Evolutionary conservation across 441 rosid species (phyloP).

Genomic region (Adansonia madagascariensis): DNA sequence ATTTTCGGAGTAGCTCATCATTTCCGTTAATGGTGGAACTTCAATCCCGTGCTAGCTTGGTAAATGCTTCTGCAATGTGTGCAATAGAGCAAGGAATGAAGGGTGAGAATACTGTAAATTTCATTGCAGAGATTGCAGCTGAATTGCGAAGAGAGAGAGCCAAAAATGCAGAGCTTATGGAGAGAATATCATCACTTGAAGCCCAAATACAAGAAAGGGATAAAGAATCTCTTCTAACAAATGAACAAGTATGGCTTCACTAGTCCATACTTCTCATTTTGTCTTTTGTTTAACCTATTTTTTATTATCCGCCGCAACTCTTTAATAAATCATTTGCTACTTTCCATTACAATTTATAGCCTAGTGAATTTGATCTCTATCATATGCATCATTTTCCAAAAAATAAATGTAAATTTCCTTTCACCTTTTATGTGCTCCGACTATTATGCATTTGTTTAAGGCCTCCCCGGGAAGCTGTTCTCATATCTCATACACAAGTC

Average conservation of each 20-base stretch:
- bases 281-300: neutral
- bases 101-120: conserved; percentile 35
- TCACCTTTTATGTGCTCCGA: neutral
- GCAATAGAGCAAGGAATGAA: conserved; percentile 49
- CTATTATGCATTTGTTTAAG: neutral
- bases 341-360: neutral
- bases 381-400: neutral
- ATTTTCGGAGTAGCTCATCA: neutral
- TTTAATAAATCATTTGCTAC: neutral
- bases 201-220: conserved; percentile 47
- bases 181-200: conserved; percentile 60
- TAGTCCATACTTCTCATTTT: neutral
- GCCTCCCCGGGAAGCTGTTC: neutral
- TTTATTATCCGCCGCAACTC: neutral
- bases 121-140: conserved; percentile 46
- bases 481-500: neutral
- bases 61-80: conserved; percentile 49
- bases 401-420: neutral
- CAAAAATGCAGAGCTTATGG: conserved; percentile 53
- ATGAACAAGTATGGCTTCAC: conserved; percentile 42
- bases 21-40: conserved; percentile 48
- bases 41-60: conserved; percentile 48
- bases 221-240: conserved; percentile 29
- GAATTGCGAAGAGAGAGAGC: conserved; percentile 55
- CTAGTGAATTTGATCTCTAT: conserved; percentile 7